These are phyloP conservation scores for Aspergillus viridinutans DNA, from an alignment of 2,329 filamentous ascomycete species.

Conservation along the genomic window DNA sequence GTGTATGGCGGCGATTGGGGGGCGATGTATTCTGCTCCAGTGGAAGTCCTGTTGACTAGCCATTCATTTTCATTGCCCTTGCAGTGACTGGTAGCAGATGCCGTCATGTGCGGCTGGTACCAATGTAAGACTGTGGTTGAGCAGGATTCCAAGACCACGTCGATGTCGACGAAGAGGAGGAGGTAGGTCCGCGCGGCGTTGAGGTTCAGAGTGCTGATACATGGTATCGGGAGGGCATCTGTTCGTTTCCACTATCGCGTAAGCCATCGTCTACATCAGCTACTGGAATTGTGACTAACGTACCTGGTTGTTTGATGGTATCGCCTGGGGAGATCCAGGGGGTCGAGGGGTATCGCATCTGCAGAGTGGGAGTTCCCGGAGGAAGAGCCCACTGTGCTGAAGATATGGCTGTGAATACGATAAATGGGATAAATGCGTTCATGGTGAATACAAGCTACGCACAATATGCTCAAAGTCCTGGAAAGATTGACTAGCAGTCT, in stretches of 20 bases:
- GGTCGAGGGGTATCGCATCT: slow-evolving; percentile 16
- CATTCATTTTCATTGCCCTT: background rate
- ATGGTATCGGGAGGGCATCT: slow-evolving; percentile 13
- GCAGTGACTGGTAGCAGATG: slow-evolving; percentile 3
- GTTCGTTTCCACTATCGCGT: background rate
- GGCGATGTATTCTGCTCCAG: slow-evolving; percentile 23
- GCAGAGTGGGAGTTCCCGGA: slow-evolving; percentile 2
- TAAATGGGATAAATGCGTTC: background rate
- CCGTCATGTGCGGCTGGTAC: slow-evolving; percentile 21
- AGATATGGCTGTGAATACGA: background rate
- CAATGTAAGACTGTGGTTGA: slow-evolving; percentile 24
- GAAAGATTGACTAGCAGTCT: too few relatives aligned
- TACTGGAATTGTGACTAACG: background rate
- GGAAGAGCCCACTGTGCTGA: background rate
- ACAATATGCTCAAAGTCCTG: too few relatives aligned
- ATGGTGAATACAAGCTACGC: too few relatives aligned
- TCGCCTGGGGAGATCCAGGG: slow-evolving; percentile 18
- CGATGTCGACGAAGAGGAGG: slow-evolving; percentile 23
- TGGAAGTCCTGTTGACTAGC: slow-evolving; percentile 1
- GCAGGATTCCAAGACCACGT: slow-evolving; percentile 14
- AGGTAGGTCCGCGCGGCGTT: slow-evolving; percentile 12
- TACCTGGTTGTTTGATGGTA: slow-evolving; percentile 9
- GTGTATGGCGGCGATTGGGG: slow-evolving; percentile 24
- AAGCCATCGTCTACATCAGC: background rate
- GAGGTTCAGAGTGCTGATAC: slow-evolving; percentile 14